Evolutionary conservation across 192 early-diverging fungal species (phyloP).

Genomic region (Umbelopsis sp.): DNA sequence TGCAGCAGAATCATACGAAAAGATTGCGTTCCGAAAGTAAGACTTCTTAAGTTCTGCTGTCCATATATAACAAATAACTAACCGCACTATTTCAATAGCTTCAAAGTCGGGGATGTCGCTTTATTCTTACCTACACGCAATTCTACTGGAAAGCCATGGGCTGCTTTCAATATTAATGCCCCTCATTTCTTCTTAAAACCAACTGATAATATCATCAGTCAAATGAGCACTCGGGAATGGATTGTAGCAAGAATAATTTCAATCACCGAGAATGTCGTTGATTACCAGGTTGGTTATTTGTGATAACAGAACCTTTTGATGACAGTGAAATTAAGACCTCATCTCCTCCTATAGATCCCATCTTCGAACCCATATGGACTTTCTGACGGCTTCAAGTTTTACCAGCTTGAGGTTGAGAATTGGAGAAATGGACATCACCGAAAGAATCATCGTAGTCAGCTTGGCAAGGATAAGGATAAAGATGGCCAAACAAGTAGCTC

Average conservation of each 20-base stretch:
- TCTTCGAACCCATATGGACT: slow-evolving; percentile 53
- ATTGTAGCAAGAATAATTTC: slow-evolving; percentile 53
- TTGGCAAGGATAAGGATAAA: slow-evolving; percentile 3
- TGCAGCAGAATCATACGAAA: slow-evolving; percentile 44
- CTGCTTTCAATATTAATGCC: slow-evolving; percentile 60
- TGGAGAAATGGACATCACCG: slow-evolving; percentile 37
- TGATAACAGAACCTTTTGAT: not conserved
- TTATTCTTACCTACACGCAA: slow-evolving; percentile 60
- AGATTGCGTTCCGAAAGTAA: slow-evolving; percentile 62
- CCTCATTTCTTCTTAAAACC: slow-evolving; percentile 57
- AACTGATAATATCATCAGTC: slow-evolving; percentile 38
- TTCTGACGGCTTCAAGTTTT: slow-evolving; percentile 54
- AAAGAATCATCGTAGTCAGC: not conserved
- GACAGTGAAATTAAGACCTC: not conserved
- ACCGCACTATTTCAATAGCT: slow-evolving; percentile 30
- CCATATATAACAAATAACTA: not conserved
- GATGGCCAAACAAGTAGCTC: slow-evolving; percentile 11
- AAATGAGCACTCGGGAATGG: slow-evolving; percentile 49
- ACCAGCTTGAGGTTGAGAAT: slow-evolving; percentile 48
- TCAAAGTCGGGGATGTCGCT: slow-evolving; percentile 59
- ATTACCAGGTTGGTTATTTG: slow-evolving; percentile 32
- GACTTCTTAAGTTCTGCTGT: not conserved
- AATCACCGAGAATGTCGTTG: slow-evolving; percentile 50
- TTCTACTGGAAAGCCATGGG: slow-evolving; percentile 57
- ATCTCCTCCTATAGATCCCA: slow-evolving; percentile 20